Conservation (phyloP, 2,329 filamentous ascomycete species). For the Ophiostoma quercus region DNA sequence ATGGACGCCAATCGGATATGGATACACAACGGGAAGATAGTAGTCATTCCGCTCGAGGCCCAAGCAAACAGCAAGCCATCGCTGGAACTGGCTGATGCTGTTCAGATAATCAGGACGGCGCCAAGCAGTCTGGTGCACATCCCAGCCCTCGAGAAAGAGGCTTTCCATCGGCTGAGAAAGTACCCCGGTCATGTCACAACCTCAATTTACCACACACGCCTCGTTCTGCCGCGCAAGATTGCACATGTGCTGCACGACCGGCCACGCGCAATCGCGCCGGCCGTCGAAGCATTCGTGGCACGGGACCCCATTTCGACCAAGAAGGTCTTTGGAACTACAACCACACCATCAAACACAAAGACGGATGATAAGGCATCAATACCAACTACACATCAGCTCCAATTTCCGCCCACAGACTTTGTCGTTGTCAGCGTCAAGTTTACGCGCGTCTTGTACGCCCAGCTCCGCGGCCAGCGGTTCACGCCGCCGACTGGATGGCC, state of each 20-base stretch:
- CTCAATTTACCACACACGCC: slow-evolving; percentile 68
- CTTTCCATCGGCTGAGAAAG: slow-evolving; percentile 79
- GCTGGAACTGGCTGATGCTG: slow-evolving; percentile 61
- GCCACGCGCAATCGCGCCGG: slow-evolving; percentile 72
- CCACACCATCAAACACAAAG: not conserved
- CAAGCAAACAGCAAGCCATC: slow-evolving; percentile 30
- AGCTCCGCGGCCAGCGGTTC: slow-evolving; percentile 82
- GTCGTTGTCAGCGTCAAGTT: slow-evolving; percentile 75
- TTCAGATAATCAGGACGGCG: slow-evolving; percentile 52
- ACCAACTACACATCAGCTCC: slow-evolving; percentile 33
- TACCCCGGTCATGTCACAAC: slow-evolving; percentile 72
- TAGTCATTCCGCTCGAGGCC: slow-evolving; percentile 20
- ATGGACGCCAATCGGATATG: slow-evolving; percentile 83
- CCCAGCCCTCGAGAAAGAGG: slow-evolving; percentile 72
- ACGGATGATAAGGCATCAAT: not conserved
- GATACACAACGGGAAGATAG: slow-evolving; percentile 62
- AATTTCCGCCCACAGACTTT: slow-evolving; percentile 72
- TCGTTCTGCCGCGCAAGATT: slow-evolving; percentile 74
- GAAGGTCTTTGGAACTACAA: slow-evolving; percentile 46
- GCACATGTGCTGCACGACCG: slow-evolving; percentile 72
- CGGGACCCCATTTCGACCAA: slow-evolving; percentile 74
- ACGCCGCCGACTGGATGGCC: slow-evolving; percentile 54
- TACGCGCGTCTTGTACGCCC: slow-evolving; percentile 84
- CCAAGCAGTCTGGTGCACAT: slow-evolving; percentile 63
- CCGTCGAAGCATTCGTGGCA: slow-evolving; percentile 87